Percentiles rank a stretch among this genome's conserved stretches.
These are phyloP conservation scores for Penicillium chermesinum DNA, from an alignment of 495 filamentous ascomycete species.

Conservation along the genomic window DNA sequence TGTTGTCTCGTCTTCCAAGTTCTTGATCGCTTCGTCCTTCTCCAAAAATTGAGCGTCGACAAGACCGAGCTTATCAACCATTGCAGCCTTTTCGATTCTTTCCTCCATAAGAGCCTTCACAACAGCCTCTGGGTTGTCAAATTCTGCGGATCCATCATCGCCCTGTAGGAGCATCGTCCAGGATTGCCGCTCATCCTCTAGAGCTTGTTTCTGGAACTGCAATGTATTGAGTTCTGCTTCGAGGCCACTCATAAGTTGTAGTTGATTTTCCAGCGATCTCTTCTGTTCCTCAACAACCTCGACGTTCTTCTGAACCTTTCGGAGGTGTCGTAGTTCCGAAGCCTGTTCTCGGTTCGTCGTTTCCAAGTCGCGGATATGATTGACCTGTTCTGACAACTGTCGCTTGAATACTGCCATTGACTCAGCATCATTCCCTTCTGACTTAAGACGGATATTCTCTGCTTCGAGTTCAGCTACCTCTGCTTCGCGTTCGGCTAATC, in stretches of 20 bases:
- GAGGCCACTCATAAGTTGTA: conserved; percentile 70
- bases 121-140: conserved; percentile 83
- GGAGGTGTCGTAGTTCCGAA: conserved; percentile 73
- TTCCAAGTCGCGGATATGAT: conserved; percentile 81
- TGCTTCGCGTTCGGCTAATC: conserved; percentile 60
- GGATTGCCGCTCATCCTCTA: conserved; percentile 81
- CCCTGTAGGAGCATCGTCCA: conserved; percentile 85
- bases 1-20: conserved; percentile 62
- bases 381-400: conserved; percentile 83
- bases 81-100: conserved; percentile 67
- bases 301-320: conserved; percentile 73
- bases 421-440: conserved; percentile 79
- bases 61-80: conserved; percentile 71
- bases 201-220: conserved; percentile 72
- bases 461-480: conserved; percentile 70
- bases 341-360: conserved; percentile 70
- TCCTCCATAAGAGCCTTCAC: conserved; percentile 79
- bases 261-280: conserved; percentile 66
- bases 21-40: conserved; percentile 71
- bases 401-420: conserved; percentile 75
- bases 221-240: conserved; percentile 71
- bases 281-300: conserved; percentile 98
- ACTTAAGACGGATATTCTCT: conserved; percentile 74
- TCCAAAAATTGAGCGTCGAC: conserved; percentile 74
- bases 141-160: conserved; percentile 60